A percentile compares a stretch with the other conserved stretches of the same genome.
These are phyloP conservation scores for Bromus sterilis DNA, from an alignment of 176 grass and related monocot genomes.

Conservation along the genomic window DNA sequence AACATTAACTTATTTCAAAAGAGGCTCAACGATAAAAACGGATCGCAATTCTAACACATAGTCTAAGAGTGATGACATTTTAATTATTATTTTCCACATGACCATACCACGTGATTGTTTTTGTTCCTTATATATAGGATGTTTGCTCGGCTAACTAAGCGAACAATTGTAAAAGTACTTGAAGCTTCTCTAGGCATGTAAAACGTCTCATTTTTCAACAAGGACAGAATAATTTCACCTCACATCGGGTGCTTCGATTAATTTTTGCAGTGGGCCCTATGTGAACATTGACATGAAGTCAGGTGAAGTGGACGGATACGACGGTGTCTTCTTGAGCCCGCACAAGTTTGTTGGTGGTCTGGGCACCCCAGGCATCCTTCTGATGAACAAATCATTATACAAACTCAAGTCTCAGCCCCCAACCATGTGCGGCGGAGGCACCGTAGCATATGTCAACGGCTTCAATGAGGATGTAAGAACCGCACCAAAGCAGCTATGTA, in stretches of 20 bases:
- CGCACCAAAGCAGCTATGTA: not conserved
- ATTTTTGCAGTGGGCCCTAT: constrained; percentile 54
- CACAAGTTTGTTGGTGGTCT: constrained; percentile 82
- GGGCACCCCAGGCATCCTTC: constrained; percentile 60
- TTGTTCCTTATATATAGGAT: no score
- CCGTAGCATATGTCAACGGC: constrained; percentile 60
- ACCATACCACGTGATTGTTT: no score
- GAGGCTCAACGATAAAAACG: no score
- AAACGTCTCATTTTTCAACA: not conserved
- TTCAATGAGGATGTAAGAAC: constrained; percentile 49
- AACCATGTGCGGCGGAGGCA: constrained; percentile 57
- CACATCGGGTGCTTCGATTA: not conserved
- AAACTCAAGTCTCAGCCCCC: constrained; percentile 40
- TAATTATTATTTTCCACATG: no score
- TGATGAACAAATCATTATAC: constrained; percentile 69
- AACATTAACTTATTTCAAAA: no score
- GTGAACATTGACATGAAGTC: constrained; percentile 78
- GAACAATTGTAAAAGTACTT: not conserved
- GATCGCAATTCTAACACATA: no score
- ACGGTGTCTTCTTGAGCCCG: constrained; percentile 60
- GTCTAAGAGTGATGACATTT: no score
- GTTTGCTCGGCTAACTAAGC: no score
- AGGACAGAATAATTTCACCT: not conserved
- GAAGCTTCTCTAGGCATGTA: not conserved
- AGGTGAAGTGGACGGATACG: constrained; percentile 61